These are phyloP conservation scores for Aureobasidium sp. DNA, from an alignment of 2,329 filamentous ascomycete genomes.

Conservation along the genomic window DNA sequence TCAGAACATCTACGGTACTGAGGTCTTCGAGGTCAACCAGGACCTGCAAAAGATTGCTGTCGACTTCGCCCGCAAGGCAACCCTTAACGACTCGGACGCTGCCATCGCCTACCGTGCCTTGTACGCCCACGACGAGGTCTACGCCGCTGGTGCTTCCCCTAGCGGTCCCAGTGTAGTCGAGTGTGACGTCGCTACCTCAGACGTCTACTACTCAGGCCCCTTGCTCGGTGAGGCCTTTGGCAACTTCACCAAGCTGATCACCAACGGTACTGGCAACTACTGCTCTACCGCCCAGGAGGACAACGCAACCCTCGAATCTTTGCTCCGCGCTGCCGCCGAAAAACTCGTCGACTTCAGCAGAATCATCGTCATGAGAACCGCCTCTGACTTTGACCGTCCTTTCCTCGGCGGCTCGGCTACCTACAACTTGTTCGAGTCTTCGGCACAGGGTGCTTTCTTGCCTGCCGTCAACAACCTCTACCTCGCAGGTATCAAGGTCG, in stretches of 20 bases:
- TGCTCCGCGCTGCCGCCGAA: conserved; percentile 52
- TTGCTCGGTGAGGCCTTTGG: conserved; percentile 57
- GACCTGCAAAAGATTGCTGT: conserved; percentile 31
- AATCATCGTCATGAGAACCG: conserved; percentile 61
- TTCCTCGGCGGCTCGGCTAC: conserved; percentile 50
- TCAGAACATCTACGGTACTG: conserved; percentile 33
- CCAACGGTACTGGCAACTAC: conserved; percentile 60
- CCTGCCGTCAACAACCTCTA: conserved; percentile 61
- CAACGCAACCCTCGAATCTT: conserved; percentile 59
- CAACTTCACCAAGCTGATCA: conserved; percentile 56
- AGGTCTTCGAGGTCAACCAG: conserved; percentile 37
- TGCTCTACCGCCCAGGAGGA: conserved; percentile 69
- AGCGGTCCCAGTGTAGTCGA: conserved; percentile 49
- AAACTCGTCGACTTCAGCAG: conserved; percentile 58
- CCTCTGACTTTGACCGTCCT: conserved; percentile 65
- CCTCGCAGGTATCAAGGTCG: conserved; percentile 56
- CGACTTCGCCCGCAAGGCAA: conserved; percentile 28
- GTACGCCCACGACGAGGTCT: conserved; percentile 27
- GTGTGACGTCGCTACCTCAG: conserved; percentile 63
- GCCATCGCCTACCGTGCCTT: conserved; percentile 33
- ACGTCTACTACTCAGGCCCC: conserved; percentile 63
- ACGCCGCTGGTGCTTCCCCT: conserved; percentile 39
- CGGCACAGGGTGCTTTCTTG: conserved; percentile 55
- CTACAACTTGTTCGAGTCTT: conserved; percentile 52
- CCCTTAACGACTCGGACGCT: conserved; percentile 31